phyloP scores from a whole-genome alignment of 2,329 filamentous ascomycete species.

The Grosmannia penicillata region DNA sequence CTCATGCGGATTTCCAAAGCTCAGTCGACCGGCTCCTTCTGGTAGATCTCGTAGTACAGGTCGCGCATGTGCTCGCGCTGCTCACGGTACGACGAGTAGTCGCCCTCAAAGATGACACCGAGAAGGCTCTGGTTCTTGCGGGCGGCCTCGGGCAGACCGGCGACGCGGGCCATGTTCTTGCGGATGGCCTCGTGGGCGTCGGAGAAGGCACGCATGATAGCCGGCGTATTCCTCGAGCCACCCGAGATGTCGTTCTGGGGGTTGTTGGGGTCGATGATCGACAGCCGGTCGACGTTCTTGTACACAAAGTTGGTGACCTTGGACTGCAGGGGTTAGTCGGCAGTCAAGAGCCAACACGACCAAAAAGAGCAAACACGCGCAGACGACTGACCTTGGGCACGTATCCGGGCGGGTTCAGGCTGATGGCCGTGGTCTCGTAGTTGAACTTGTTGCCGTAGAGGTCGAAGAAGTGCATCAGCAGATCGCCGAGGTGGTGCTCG shows the following conservation, averaged over 20 bases:
- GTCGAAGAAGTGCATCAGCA: constrained; percentile 78
- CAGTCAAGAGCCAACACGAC: neutral
- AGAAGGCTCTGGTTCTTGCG: constrained; percentile 42
- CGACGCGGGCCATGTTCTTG: constrained; percentile 40
- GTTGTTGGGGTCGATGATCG: constrained; percentile 87
- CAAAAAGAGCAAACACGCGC: neutral
- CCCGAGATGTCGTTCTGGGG: constrained; percentile 77
- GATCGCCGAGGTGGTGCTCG: constrained; percentile 58
- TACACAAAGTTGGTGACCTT: constrained; percentile 33
- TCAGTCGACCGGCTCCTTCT: constrained; percentile 6
- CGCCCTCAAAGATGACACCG: constrained; percentile 55
- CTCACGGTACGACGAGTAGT: constrained; percentile 59
- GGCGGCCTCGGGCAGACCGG: constrained; percentile 16
- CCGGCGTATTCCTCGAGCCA: constrained; percentile 55
- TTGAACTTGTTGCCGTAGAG: constrained; percentile 79
- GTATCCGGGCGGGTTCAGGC: constrained; percentile 58
- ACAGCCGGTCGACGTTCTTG: constrained; percentile 52
- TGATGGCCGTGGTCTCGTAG: constrained; percentile 54
- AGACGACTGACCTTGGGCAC: constrained; percentile 52
- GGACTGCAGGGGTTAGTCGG: constrained; percentile 21
- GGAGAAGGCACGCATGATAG: constrained; percentile 56
- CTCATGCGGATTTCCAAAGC: neutral
- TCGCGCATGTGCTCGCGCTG: constrained; percentile 51
- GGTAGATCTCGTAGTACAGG: constrained; percentile 29
- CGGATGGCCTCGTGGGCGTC: constrained; percentile 44